Evolutionary conservation across 768 basidiomycete genomes (phyloP).

Genomic region (Butyriboletus loyo): DNA sequence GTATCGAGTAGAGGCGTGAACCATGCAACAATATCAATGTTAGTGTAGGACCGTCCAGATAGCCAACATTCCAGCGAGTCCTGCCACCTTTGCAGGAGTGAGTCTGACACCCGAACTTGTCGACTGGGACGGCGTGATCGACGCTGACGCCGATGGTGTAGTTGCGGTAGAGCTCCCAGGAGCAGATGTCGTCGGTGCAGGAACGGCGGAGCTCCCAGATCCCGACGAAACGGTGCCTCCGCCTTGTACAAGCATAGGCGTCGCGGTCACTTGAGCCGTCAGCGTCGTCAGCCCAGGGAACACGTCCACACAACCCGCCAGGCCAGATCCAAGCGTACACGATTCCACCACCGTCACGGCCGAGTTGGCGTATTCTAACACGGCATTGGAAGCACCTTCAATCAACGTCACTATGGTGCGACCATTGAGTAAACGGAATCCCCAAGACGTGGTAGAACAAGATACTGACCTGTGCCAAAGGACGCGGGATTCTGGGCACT

Average conservation of each 20-base stretch:
- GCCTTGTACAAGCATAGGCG: slow-evolving; percentile 10
- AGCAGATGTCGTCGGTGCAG: neutral
- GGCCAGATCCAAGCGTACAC: neutral
- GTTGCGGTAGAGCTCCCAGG: slow-evolving; percentile 5
- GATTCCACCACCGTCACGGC: too few relatives aligned
- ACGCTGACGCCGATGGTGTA: neutral
- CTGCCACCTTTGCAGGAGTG: neutral
- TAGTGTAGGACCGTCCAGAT: neutral
- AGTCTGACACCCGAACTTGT: slow-evolving; percentile 1
- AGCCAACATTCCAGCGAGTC: slow-evolving; percentile 1
- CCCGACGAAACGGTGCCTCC: slow-evolving; percentile 3
- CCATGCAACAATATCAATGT: too few relatives aligned
- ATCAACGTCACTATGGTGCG: neutral
- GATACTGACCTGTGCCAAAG: slow-evolving; percentile 36
- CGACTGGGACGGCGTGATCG: neutral
- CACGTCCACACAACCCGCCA: neutral
- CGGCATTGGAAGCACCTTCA: neutral
- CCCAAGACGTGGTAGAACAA: neutral
- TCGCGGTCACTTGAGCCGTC: neutral
- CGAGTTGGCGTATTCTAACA: neutral
- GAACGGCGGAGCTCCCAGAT: neutral
- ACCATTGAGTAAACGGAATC: neutral
- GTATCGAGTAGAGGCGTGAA: too few relatives aligned
- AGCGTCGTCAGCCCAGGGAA: neutral
- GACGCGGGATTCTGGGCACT: slow-evolving; percentile 29